phyloP scores from a whole-genome alignment of 1,284 basidiomycete species.

The Garcileccinum viscosum region DNA sequence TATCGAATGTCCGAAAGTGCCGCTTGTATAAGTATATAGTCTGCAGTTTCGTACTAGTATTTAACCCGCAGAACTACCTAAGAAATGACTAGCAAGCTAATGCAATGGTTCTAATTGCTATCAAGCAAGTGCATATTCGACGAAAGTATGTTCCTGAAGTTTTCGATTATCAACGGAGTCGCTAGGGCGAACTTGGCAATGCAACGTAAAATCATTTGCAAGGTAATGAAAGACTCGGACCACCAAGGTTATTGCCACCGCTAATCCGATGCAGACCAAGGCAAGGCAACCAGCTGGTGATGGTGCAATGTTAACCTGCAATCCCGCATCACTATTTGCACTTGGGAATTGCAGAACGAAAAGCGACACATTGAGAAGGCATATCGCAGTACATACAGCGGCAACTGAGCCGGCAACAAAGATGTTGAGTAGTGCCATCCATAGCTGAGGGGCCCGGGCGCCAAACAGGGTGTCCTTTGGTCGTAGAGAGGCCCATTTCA shows the following conservation, averaged over 20 bases:
- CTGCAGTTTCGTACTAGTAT: too few species aligned
- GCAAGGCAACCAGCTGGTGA: neutral
- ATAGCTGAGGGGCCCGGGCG: constrained; percentile 1
- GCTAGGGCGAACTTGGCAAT: neutral
- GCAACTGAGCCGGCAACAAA: constrained; percentile 1
- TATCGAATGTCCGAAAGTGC: too few species aligned
- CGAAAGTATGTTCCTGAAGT: neutral
- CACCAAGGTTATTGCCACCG: neutral
- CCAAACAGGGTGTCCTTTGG: constrained; percentile 15
- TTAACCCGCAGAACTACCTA: too few species aligned
- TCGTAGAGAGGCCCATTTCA: constrained; percentile 18
- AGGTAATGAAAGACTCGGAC: neutral
- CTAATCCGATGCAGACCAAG: neutral
- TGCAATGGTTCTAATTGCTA: too few species aligned
- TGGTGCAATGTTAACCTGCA: neutral
- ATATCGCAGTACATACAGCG: constrained; percentile 7
- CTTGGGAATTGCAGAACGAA: constrained; percentile 1
- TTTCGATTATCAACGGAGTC: neutral
- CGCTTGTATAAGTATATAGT: too few species aligned
- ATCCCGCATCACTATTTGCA: neutral
- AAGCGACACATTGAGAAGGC: constrained; percentile 10
- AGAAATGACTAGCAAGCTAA: too few species aligned
- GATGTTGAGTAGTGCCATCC: constrained; percentile 2
- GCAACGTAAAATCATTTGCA: neutral
- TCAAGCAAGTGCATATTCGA: neutral